Conservation (phyloP, 495 filamentous ascomycete species). For the Xylaria flabelliformis region DNA sequence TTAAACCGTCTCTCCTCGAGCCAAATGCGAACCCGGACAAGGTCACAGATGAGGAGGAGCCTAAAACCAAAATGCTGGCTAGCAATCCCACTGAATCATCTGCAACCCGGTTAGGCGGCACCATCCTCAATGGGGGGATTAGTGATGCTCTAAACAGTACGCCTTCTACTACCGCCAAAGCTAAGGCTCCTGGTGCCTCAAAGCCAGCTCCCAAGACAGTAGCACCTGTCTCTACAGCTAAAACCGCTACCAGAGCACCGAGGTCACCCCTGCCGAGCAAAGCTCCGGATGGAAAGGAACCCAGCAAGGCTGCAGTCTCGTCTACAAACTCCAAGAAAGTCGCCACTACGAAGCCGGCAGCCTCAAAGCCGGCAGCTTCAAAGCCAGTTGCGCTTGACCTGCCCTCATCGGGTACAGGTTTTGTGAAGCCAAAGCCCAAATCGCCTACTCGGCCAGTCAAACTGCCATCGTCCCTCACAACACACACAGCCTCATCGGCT, state of each 20-base stretch:
- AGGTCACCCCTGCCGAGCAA: conserved; percentile 48
- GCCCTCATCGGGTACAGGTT: conserved; percentile 46
- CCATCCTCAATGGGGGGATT: conserved; percentile 23
- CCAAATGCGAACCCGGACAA: conserved; percentile 44
- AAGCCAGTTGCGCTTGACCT: conserved; percentile 45
- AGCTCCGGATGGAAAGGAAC: conserved; percentile 42
- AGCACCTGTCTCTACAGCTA: conserved; percentile 43
- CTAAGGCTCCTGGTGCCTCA: conserved; percentile 28
- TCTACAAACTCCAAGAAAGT: conserved; percentile 44
- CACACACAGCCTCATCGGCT: conserved; percentile 67
- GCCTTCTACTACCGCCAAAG: conserved; percentile 28
- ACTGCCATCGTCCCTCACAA: conserved; percentile 65
- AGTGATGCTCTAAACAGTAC: conserved; percentile 26
- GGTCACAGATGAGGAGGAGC: conserved; percentile 38
- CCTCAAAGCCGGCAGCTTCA: conserved; percentile 33
- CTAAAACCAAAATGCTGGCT: conserved; percentile 34
- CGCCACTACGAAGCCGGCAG: conserved; percentile 24
- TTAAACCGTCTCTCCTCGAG: conserved; percentile 32
- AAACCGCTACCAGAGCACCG: conserved; percentile 43
- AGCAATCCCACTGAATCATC: conserved; percentile 38
- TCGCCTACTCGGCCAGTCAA: conserved; percentile 70
- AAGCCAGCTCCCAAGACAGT: conserved; percentile 37
- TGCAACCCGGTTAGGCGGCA: conserved; percentile 32
- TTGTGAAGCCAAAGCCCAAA: conserved; percentile 64
- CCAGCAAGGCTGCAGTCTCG: conserved; percentile 37